Base-by-base conservation (phyloP, 1,284 basidiomycete species). In the Pascua sp. region DNA sequence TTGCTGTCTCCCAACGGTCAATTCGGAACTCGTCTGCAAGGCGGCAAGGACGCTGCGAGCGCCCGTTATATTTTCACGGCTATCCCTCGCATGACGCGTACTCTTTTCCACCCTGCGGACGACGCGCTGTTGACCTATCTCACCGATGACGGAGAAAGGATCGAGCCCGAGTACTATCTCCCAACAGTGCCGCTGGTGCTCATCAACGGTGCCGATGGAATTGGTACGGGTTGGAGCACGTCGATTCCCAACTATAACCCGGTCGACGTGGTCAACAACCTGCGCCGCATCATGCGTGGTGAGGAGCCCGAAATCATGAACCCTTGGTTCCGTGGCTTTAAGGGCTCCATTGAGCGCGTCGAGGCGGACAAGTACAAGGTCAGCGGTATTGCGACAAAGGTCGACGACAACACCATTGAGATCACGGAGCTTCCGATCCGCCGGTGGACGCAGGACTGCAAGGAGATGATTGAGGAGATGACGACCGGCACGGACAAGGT, bases 201-300 rank as follows among this genome's bases (percentile, higher is more conserved):
- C 46, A 79, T 98, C 71, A 98, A 99, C 69, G 96, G 96, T 13
- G 87, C 90, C 13, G 94, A 98, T 67, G 96, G 96, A 80, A 98
- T 99, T 69, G 96, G 96, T 53, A 99, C 96, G 51, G 91, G 95
- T 60, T 99, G 96, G 95, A 95, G 91, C 70, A 97, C 96, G 0
- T 86, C 80, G 46, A 83, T 99, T 53, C 96, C 96, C 11, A 90
- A 89, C 70, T 98, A 88, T 81, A 98, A 98, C 74, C 96, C 96
- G 0, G 77, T 78, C 32, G 95, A 98, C 60, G 87, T 99, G 49
- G 89, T 98, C 16, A 83, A 82, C 36, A 98, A 98, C 75, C 76
- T 99, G 49, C 86, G 87, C 11, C 84, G 90, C 7, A 78, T 95
- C 65, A 94, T 98, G 90, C 82, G 82, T 0, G 89, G 86, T 43